A percentile compares a stretch with the other conserved stretches of the same genome.
phyloP scores from a whole-genome alignment of 2,329 filamentous ascomycete species.

The Paraconiothyrium sp. region DNA sequence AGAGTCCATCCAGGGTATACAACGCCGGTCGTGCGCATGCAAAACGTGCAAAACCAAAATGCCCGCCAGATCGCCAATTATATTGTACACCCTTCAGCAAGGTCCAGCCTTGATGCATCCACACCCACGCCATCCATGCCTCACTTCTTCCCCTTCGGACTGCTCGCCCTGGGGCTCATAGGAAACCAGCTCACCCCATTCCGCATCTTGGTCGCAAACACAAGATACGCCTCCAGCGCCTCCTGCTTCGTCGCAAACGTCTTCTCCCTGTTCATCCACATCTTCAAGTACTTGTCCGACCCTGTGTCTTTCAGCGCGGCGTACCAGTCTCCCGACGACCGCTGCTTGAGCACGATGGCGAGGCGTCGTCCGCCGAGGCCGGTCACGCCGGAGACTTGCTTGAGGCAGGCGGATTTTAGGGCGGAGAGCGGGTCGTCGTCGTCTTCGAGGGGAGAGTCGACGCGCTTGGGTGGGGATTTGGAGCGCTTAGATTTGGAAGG shows the following conservation, averaged over 20 bases:
- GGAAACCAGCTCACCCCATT: background rate
- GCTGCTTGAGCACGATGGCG: background rate
- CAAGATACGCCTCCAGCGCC: background rate
- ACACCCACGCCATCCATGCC: background rate
- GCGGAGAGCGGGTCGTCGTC: background rate
- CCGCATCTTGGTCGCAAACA: background rate
- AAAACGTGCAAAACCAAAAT: no score
- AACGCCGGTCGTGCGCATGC: background rate
- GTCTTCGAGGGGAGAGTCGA: background rate
- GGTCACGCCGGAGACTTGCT: background rate
- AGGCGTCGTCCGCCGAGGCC: background rate
- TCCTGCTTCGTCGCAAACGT: background rate
- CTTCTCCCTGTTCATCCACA: slow-evolving; percentile 1
- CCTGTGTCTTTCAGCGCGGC: background rate
- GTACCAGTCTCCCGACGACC: background rate
- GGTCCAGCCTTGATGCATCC: background rate
- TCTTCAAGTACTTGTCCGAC: background rate
- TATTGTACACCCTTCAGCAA: background rate
- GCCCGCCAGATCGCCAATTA: background rate
- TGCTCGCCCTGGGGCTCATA: background rate
- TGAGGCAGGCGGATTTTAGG: background rate
- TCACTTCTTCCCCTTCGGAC: background rate
- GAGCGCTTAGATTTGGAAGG: background rate
- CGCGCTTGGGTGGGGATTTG: background rate
- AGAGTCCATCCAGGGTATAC: background rate